Conservation (phyloP, 768 basidiomycete species). For the Mycena albidolilacea region DNA sequence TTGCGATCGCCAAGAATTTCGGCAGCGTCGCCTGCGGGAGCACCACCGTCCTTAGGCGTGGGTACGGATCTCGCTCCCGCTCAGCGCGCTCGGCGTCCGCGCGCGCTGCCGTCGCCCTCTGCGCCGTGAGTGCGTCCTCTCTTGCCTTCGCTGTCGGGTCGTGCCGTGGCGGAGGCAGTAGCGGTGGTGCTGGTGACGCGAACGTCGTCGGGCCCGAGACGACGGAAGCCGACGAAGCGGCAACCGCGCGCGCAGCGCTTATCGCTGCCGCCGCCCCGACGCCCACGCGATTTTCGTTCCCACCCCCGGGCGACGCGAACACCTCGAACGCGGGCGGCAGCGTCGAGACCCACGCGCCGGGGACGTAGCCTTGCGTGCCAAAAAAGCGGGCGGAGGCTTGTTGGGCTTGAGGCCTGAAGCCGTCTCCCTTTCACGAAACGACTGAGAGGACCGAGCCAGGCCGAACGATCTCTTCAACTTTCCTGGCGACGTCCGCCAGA, state of each 20-base stretch:
- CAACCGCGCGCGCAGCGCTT: conserved; percentile 20
- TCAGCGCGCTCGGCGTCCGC: conserved; percentile 2
- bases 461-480: no score
- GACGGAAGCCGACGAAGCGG: conserved; percentile 6
- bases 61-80: neutral
- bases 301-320: no score
- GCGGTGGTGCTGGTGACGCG: neutral
- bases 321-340: no score
- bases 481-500: conserved; percentile 56
- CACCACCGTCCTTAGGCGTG: conserved; percentile 29
- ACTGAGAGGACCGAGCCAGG: no score
- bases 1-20: conserved; percentile 83
- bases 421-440: no score
- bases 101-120: no score
- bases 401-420: no score
- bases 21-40: conserved; percentile 80
- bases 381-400: no score
- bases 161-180: neutral
- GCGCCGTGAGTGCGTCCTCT: no score
- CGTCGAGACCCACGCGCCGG: no score
- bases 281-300: neutral
- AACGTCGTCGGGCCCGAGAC: neutral
- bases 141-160: neutral
- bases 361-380: no score
- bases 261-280: conserved; percentile 1